Evolutionary conservation across 177 flowering plant species (phyloP), one percentile per base, ranked within the genome.

Genomic region (Telopea speciosissima): DNA sequence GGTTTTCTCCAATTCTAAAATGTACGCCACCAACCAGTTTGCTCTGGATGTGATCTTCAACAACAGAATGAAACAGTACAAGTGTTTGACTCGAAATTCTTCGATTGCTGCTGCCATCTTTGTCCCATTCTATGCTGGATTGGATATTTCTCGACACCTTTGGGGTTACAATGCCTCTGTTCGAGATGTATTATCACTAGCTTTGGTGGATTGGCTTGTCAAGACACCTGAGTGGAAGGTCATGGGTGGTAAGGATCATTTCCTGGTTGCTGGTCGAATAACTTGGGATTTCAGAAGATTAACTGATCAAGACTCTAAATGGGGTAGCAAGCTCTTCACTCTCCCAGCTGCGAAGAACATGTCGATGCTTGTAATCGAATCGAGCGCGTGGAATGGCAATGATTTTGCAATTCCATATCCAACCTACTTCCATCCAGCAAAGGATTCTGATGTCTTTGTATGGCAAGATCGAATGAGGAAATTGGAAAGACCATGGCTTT

Each of bases 391-490:
- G 99, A 87, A 91, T 81, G 86, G 85, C 1, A 95, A 95, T 78
- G 99, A 95, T 80, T 95, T 87, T 73, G 99, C 81, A 5, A 91
- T 95, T 58, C 98, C 99, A 9, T 95, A 93, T 70, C 98, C 99
- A 12, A 93, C 99, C 1, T 95, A 95, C 81, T 95, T 95, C 78
- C 99, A 95, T 77, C 99, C 99, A 0, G 90, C 94, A 26, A 89
- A 84, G 80, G 98, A 95, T 78, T 78, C 80, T 22, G 96, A 91
- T 25, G 97, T 95, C 49, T 81, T 89, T 59, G 66, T 10, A 23
- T 95, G 99, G 98, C 99, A 95, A 79, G 89, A 87, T 23, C 78
- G 98, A 45, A 90, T 95, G 98, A 84, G 96, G 82, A 88, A 85
- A 5, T 62, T 88, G 75, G 83, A 91, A 24, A 73, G 98, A 72